These are phyloP conservation scores for Protomyces pachydermus DNA, from an alignment of 1,139 yeast genomes.

Conservation along the genomic window DNA sequence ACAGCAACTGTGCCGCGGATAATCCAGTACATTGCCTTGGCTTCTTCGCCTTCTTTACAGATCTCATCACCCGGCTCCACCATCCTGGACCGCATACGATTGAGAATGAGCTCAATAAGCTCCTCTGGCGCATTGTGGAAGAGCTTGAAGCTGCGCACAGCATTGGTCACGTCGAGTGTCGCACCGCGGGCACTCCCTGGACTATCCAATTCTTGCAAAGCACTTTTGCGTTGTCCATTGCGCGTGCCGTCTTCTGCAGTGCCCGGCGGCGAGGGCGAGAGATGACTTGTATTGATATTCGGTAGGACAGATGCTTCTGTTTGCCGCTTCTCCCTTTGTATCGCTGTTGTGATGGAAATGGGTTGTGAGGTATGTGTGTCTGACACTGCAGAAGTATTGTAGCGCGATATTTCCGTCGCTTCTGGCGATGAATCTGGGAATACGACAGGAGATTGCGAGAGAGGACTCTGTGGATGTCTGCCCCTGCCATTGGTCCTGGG, in stretches of 20 bases:
- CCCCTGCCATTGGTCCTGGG: background rate
- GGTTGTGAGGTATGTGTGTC: too few species aligned
- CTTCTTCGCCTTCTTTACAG: conserved; percentile 83
- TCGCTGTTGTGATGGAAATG: too few species aligned
- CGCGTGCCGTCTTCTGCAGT: too few species aligned
- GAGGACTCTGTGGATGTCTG: background rate
- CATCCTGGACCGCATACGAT: conserved; percentile 16
- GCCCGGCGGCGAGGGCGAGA: too few species aligned
- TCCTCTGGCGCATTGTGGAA: conserved; percentile 21
- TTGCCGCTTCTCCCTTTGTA: too few species aligned
- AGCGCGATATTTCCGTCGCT: too few species aligned
- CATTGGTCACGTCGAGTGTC: conserved; percentile 14
- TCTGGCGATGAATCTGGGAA: background rate
- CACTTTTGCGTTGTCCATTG: too few species aligned
- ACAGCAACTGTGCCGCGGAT: conserved; percentile 68
- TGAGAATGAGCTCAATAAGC: conserved; percentile 17
- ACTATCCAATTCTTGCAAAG: background rate
- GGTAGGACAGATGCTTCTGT: too few species aligned
- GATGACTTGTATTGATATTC: too few species aligned
- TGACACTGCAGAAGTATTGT: too few species aligned
- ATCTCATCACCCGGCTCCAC: conserved; percentile 27
- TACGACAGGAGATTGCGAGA: background rate
- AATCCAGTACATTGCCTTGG: conserved; percentile 78
- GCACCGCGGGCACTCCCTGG: background rate
- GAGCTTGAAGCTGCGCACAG: conserved; percentile 25